Evolutionary conservation across 768 basidiomycete genomes (phyloP), one percentile per base, ranked within the genome.

Genomic region (Mycena metata): DNA sequence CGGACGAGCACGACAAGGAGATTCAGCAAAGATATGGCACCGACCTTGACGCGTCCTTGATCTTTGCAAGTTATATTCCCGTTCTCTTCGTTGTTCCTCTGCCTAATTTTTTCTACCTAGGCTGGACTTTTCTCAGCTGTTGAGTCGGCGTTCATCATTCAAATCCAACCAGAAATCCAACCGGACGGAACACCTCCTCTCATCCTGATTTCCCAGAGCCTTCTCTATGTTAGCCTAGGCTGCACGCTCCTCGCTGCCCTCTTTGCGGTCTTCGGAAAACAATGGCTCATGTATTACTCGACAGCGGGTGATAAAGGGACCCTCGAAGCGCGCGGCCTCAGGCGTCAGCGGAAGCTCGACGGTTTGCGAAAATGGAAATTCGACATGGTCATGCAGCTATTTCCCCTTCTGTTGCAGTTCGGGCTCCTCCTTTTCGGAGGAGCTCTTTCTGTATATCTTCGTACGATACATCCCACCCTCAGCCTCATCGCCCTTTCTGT

Each of bases 261-360:
- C 5, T 24, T 66, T 2, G 64, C 57, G 0, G 64, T 66, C 7
- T 36, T 66, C 3, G 64, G 64, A 2, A 66, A 66, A 21, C 66
- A 67, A 19, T 67, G 66, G 66, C 19, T 67, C 3, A 67, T 57
- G 26, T 36, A 61, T 24, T 67, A 67, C 35, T 33, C 15, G 5
- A 36, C 60, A 1, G 66, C 54, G 2, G 66, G 66, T 0, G 45
- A 56, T 3, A 3, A 21, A 21, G 66, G 66, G 1, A 56, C 66
- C 8, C 26, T 62, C 16, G 60, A 61, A 33, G 23, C 19, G 10
- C 56, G 64, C 3, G 55, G 64, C 17, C 36, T 58, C 5, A 49
- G 59, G 21, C 55, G 64, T 11, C 64, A 66, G 42, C 36, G 56
- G 0, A 58, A 65, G 47, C 30, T 54, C 17, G 41, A 54, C n/a